These are phyloP conservation scores for Suillus luteus DNA, from an alignment of 768 basidiomycete species.

Conservation along the genomic window DNA sequence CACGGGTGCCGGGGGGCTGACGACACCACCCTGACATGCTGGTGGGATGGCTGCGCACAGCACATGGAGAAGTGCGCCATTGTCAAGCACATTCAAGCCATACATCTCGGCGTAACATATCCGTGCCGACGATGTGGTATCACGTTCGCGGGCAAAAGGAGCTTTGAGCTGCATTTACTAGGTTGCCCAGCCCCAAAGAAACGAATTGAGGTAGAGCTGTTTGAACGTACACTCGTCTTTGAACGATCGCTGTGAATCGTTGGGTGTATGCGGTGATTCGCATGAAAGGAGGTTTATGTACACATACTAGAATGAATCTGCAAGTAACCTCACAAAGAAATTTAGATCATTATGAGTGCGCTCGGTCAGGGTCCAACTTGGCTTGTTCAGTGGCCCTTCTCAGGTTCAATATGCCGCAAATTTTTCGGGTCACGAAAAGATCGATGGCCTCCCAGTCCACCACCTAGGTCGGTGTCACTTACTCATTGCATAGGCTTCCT, in stretches of 20 bases:
- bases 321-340: not conserved
- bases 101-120: conserved; percentile 7
- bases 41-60: conserved; percentile 5
- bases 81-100: not conserved
- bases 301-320: not conserved
- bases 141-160: not conserved
- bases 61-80: not conserved
- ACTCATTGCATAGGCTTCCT: not conserved
- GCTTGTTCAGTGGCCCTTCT: not conserved
- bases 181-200: conserved; percentile 2
- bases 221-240: not conserved
- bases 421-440: not conserved
- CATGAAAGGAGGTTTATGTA: not conserved
- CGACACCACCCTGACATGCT: not conserved
- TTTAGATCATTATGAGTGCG: not conserved
- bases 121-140: conserved; percentile 2
- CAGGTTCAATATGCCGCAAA: not conserved
- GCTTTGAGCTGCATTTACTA: conserved; percentile 3
- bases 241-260: not conserved
- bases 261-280: not conserved
- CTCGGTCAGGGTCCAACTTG: not conserved
- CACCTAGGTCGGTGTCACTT: not conserved
- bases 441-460: not conserved
- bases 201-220: not conserved
- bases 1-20: not conserved